Evolutionary conservation across 345 rosid species (phyloP).

Genomic region (Physaria fendleri): DNA sequence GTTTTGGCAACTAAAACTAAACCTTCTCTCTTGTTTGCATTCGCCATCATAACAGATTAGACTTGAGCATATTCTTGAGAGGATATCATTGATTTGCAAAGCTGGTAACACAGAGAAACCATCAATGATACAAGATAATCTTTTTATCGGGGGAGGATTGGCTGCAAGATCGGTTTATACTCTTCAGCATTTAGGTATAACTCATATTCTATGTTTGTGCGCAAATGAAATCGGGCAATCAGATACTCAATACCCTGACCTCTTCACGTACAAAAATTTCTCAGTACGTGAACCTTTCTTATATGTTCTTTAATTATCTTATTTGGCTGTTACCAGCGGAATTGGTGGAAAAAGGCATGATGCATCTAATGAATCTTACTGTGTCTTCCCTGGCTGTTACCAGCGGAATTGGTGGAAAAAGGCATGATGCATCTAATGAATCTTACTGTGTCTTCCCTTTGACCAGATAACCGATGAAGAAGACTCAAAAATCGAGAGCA

Average conservation of each 20-base stretch:
- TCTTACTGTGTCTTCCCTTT: slow-evolving; percentile 26
- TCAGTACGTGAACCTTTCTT: slow-evolving; percentile 48
- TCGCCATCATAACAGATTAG: slow-evolving; percentile 53
- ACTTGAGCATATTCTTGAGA: slow-evolving; percentile 95
- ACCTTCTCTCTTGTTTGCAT: slow-evolving; percentile 2
- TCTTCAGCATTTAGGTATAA: slow-evolving; percentile 70
- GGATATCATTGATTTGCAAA: slow-evolving; percentile 87
- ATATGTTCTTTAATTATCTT: background rate
- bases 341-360: background rate
- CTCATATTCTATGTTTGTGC: slow-evolving; percentile 82
- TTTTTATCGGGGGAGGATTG: slow-evolving; percentile 88
- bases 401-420: background rate
- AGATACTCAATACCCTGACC: slow-evolving; percentile 78
- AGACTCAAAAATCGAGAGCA: slow-evolving; percentile 67
- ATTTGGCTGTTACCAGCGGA: background rate
- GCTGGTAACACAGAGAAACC: slow-evolving; percentile 97
- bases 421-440: slow-evolving; percentile 9
- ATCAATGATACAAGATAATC: slow-evolving; percentile 56
- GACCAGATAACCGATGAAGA: slow-evolving; percentile 75
- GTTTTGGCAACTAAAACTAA: background rate
- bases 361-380: slow-evolving; percentile 18
- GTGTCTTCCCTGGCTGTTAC: slow-evolving; percentile 26
- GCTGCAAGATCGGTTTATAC: slow-evolving; percentile 88
- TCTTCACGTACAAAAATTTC: slow-evolving; percentile 74
- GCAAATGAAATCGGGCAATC: slow-evolving; percentile 97